Evolutionary conservation across 192 early-diverging fungal genomes (phyloP), one percentile per base, ranked within the genome.

Genomic region (Paraglomus brasilianum): DNA sequence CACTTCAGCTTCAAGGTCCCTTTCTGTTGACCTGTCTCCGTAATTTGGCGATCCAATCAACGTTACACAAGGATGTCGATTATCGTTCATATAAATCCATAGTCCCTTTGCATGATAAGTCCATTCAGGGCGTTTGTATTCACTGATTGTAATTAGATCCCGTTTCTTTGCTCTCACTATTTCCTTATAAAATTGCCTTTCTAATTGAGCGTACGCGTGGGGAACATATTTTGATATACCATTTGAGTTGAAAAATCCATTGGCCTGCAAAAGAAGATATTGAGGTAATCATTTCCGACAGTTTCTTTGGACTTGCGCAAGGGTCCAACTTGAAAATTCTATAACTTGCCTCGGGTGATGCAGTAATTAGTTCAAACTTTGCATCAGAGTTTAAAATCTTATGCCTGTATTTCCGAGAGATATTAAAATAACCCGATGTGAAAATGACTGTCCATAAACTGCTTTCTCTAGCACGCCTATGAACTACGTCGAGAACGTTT

Each of bases 31-130:
- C 49, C 95, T 81, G 72, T 94, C 88, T 0, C 94, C 95, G 82
- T 92, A 96, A 75, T 98, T 99, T 7, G 93, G 89, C 3, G 94
- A 96, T 9, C 95, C 95, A 63, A 97, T 86, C 69, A 93, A 87
- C 1, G 95, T 93, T 74, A 94, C 48, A 24, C 81, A 72, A 40
- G 93, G 92, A 24, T 66, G 53, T 36, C 80, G 64, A 44, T 88
- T 78, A 10, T 80, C 66, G 42, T 81, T 77, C 24, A 85, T 72
- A 60, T 84, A 84, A 50, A 87, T 80, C 93, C 93, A 96, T 4
- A 96, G 66, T 14, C 93, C 92, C 87, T 99, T 99, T 3, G 90
- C 93, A 73, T 99, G 97, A 74, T 87, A 99, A 1, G 97, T 99
- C 95, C 97, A 99, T 24, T 87, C 89, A 5, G 77, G 72, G 39